These are phyloP conservation scores for Rhododendron griersonianum DNA, from an alignment of 148 eudicot species.

Conservation along the genomic window DNA sequence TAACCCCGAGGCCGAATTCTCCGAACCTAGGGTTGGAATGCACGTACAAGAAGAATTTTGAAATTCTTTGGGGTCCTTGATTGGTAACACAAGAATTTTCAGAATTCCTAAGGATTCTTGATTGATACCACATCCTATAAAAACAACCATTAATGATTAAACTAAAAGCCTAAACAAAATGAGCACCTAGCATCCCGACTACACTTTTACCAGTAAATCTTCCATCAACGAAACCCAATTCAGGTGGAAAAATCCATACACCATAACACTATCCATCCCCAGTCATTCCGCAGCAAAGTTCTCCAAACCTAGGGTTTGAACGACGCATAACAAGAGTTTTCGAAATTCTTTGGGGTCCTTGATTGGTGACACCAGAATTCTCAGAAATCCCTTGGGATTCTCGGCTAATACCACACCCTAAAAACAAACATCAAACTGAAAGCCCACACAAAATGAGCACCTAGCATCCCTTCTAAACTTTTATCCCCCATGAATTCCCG, in stretches of 20 bases:
- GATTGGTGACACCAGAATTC: too few species aligned
- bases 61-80: too few species aligned
- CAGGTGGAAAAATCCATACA: neutral
- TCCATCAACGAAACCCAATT: neutral
- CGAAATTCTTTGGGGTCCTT: too few species aligned
- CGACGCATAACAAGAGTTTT: too few species aligned
- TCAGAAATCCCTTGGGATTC: neutral
- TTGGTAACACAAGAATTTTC: too few species aligned
- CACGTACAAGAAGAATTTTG: neutral
- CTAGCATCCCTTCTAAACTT: neutral
- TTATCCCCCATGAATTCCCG: neutral
- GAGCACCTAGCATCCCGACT: neutral
- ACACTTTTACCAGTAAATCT: neutral
- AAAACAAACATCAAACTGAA: neutral
- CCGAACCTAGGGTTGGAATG: neutral
- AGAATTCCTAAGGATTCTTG: neutral
- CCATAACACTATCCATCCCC: too few species aligned
- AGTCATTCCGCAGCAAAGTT: too few species aligned
- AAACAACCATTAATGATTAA: neutral
- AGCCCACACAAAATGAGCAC: neutral
- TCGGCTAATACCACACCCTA: neutral
- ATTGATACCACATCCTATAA: neutral
- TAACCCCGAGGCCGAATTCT: neutral
- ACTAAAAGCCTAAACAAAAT: neutral
- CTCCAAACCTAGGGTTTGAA: too few species aligned